phyloP scores from a whole-genome alignment of 2,329 filamentous ascomycete genomes.

The Ophiosphaerella korrae region DNA sequence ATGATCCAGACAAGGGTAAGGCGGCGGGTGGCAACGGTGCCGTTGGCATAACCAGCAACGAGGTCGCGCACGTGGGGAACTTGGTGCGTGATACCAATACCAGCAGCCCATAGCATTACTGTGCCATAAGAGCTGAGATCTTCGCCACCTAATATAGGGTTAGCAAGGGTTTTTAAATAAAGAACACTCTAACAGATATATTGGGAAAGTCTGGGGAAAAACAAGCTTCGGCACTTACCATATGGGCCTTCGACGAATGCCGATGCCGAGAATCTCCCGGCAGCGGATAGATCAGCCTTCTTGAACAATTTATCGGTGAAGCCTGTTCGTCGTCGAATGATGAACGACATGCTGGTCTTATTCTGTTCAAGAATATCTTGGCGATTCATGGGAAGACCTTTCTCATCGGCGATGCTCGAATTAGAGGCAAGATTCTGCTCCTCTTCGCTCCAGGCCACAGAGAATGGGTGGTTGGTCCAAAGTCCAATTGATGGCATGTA shows the following conservation, averaged over 20 bases:
- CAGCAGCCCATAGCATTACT: conserved; percentile 85
- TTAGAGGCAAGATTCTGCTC: conserved; percentile 46
- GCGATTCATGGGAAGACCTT: conserved; percentile 54
- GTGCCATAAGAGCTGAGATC: conserved; percentile 91
- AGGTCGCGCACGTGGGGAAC: conserved; percentile 81
- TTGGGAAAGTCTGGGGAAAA: conserved; percentile 28
- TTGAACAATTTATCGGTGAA: conserved; percentile 84
- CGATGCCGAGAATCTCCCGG: conserved; percentile 63
- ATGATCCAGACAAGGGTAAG: conserved; percentile 92
- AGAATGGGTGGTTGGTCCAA: conserved; percentile 80
- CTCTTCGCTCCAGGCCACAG: conserved; percentile 77
- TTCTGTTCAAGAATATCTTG: conserved; percentile 58
- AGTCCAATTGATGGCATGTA: conserved; percentile 75
- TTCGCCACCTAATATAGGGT: conserved; percentile 65
- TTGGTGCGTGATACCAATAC: conserved; percentile 94
- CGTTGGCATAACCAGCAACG: conserved; percentile 63
- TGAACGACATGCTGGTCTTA: conserved; percentile 72
- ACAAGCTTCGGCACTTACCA: conserved; percentile 44
- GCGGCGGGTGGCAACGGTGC: conserved; percentile 76
- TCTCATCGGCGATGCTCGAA: conserved; percentile 45
- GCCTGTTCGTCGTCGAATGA: conserved; percentile 86
- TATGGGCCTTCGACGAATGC: conserved; percentile 92
- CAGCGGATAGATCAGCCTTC: conserved; percentile 62
- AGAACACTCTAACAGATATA: conserved; percentile 31
- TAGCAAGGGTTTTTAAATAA: conserved; percentile 27